A percentile compares a stretch with the other conserved stretches of the same genome.
phyloP scores from a whole-genome alignment of 441 rosid species.

The Populus hybrid region DNA sequence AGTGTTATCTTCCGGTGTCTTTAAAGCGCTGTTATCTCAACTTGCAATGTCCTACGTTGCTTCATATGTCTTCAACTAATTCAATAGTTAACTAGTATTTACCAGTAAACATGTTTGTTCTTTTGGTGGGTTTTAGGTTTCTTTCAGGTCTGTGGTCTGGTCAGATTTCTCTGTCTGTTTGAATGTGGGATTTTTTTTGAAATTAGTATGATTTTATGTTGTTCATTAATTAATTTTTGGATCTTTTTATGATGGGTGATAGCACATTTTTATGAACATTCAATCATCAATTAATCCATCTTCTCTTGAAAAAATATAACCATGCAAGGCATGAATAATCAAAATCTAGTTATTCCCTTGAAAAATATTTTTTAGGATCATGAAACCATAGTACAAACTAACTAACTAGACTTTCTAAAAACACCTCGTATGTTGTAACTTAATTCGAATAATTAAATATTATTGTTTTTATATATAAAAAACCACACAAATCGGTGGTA shows the following conservation, averaged over 20 bases:
- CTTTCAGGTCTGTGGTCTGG: background rate
- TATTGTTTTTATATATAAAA: too few relatives aligned
- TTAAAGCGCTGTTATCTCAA: slow-evolving; percentile 9
- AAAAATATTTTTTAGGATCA: too few relatives aligned
- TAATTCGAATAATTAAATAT: too few relatives aligned
- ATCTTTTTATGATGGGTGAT: background rate
- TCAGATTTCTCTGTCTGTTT: background rate
- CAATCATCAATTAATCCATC: too few relatives aligned
- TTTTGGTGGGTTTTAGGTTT: background rate
- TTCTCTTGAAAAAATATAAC: too few relatives aligned
- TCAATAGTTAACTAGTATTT: background rate
- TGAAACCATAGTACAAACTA: too few relatives aligned
- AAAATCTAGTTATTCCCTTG: too few relatives aligned
- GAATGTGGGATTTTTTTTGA: background rate
- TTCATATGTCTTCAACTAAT: slow-evolving; percentile 24
- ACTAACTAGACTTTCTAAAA: too few relatives aligned
- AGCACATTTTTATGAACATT: background rate
- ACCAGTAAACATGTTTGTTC: background rate
- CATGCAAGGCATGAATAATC: too few relatives aligned
- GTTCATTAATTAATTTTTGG: too few relatives aligned
- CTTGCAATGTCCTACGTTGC: slow-evolving; percentile 13
- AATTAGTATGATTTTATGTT: background rate
- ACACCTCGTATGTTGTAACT: too few relatives aligned
- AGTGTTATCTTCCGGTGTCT: background rate
- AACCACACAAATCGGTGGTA: too few relatives aligned